A percentile compares a stretch with the other conserved stretches of the same genome.
phyloP scores from a whole-genome alignment of 257 asterid genomes.

The Plectranthus barbatus region DNA sequence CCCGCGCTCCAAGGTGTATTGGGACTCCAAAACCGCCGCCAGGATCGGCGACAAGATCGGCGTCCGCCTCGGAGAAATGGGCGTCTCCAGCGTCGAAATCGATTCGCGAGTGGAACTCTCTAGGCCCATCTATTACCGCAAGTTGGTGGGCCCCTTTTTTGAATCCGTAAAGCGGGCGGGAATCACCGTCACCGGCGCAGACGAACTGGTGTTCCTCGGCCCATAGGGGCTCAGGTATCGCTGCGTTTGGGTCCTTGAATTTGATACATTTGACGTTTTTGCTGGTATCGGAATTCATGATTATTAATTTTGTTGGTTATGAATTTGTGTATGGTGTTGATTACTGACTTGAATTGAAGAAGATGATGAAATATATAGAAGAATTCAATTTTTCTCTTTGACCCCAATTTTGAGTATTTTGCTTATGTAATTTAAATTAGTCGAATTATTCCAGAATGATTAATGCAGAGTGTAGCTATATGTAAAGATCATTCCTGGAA shows the following conservation, averaged over 20 bases:
- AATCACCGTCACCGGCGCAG: conserved; percentile 45
- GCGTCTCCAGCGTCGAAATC: conserved; percentile 37
- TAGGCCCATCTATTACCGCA: conserved; percentile 47
- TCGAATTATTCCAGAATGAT: too few species aligned
- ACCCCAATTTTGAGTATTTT: too few species aligned
- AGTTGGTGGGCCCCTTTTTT: conserved; percentile 48
- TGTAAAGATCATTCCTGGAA: too few species aligned
- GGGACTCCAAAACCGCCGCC: conserved; percentile 56
- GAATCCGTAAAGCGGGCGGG: conserved; percentile 52
- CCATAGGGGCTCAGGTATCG: conserved; percentile 19
- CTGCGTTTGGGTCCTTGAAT: background rate
- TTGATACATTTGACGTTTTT: background rate
- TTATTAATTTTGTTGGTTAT: background rate
- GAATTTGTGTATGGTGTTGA: background rate
- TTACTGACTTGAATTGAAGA: background rate
- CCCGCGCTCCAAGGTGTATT: conserved; percentile 41
- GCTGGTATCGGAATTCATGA: background rate
- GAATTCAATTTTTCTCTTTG: too few species aligned
- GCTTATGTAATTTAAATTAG: too few species aligned
- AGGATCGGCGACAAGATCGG: conserved; percentile 61
- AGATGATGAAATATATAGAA: too few species aligned
- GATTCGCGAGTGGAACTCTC: conserved; percentile 48
- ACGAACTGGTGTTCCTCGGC: conserved; percentile 37
- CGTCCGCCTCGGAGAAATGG: conserved; percentile 39
- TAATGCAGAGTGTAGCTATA: too few species aligned